These are phyloP conservation scores for Mucor sp. DNA, from an alignment of 371 early-diverging fungal genomes.

Conservation along the genomic window DNA sequence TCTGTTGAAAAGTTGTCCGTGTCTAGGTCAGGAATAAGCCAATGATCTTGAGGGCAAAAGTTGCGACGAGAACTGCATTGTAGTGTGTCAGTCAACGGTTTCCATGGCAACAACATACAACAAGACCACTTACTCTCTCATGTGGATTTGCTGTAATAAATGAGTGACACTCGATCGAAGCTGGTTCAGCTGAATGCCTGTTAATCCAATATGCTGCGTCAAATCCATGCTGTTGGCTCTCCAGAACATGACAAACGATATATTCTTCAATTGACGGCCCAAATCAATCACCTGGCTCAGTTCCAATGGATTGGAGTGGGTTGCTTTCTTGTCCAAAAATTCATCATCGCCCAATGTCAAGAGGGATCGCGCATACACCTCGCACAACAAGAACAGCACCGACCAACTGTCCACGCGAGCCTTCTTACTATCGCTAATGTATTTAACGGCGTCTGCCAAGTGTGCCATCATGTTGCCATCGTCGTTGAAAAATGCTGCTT, in stretches of 20 bases:
- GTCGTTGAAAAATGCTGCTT: slow-evolving; percentile 20
- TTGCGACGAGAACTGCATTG: slow-evolving; percentile 59
- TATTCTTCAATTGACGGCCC: slow-evolving; percentile 62
- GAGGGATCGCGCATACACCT: slow-evolving; percentile 72
- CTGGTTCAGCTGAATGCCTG: slow-evolving; percentile 55
- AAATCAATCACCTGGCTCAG: slow-evolving; percentile 54
- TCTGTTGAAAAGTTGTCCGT: slow-evolving; percentile 64
- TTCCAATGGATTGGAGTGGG: slow-evolving; percentile 50
- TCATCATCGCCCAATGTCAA: slow-evolving; percentile 87
- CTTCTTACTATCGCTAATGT: slow-evolving; percentile 12
- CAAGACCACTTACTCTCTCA: slow-evolving; percentile 67
- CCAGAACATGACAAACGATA: slow-evolving; percentile 77
- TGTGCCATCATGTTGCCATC: slow-evolving; percentile 5
- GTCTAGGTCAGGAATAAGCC: slow-evolving; percentile 74
- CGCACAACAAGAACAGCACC: slow-evolving; percentile 68
- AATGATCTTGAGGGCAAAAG: slow-evolving; percentile 73
- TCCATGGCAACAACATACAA: too few relatives aligned
- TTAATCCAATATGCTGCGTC: slow-evolving; percentile 41
- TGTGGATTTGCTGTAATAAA: slow-evolving; percentile 79
- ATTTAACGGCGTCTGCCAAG: slow-evolving; percentile 3
- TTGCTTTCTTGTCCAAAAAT: slow-evolving; percentile 38
- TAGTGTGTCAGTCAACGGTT: not conserved
- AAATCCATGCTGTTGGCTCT: slow-evolving; percentile 46
- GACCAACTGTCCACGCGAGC: slow-evolving; percentile 42
- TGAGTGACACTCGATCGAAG: slow-evolving; percentile 65